Evolutionary conservation across 2,329 filamentous ascomycete species (phyloP), one percentile per base, ranked within the genome.

Genomic region (Scopulariopsis brevicaulis): DNA sequence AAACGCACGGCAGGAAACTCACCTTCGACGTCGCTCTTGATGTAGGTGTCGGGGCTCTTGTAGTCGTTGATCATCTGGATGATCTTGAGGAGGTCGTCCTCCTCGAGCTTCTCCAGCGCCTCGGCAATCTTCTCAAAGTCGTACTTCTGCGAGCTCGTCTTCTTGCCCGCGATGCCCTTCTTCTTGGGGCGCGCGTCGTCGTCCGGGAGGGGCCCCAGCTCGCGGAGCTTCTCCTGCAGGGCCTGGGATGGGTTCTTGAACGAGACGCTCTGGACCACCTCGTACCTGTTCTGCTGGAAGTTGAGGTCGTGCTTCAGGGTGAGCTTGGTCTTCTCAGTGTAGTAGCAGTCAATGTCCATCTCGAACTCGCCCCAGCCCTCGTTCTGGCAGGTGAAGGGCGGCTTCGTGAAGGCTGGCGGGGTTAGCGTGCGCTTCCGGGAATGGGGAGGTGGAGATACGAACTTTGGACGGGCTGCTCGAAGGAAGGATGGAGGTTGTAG

Each of bases 291-390:
- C 63, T 85, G 80, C 64, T 83, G 80, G 72, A 99, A 99, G 78
- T 97, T 96, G 61, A 99, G 81, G 69, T 99, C 94, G 72, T 99
- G 94, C 55, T 79, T 74, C 63, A 99, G 79, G 15, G 82, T 78
- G 67, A 90, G 83, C 67, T 96, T 93, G 59, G 86, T 87, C 78
- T 96, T 96, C 73, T 94, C 90, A 34, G 87, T 85, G 51, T 87
- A 89, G 68, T 85, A 87, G 64, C 95, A 81, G 61, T 89, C 84
- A 67, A 97, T 94, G 54, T 78, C 80, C 85, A 99, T 93, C 70
- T 97, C 94, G 70, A 99, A 99, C 75, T 97, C 94, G 67, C 94
- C 94, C 94, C 94, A 99, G 64, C 94, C 94, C 74, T 96, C 89
- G 73, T 99, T 96, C 62, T 84, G 79, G 72, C 96, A 96, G 63